A percentile compares a stretch with the other conserved stretches of the same genome.
These are phyloP conservation scores for Grifola frondosa DNA, from an alignment of 1,284 basidiomycete genomes.

Conservation along the genomic window DNA sequence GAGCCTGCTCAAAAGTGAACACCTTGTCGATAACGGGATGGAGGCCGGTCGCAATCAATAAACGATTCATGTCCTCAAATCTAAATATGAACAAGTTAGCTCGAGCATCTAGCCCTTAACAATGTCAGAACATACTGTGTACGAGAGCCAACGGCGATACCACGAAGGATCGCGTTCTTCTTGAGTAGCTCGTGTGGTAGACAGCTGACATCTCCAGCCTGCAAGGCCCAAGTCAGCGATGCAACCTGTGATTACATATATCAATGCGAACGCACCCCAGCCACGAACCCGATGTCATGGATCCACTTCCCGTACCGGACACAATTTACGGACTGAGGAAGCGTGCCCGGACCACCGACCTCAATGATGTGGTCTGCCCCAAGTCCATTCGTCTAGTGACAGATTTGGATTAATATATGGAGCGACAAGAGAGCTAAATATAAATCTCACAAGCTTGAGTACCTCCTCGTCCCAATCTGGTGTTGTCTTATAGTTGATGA, in stretches of 20 bases:
- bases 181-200: conserved; percentile 14
- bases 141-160: conserved; percentile 36
- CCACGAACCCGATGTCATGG: conserved; percentile 39
- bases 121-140: conserved; percentile 24
- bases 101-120: too few species aligned
- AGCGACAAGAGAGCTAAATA: too few species aligned
- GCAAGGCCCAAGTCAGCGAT: conserved; percentile 1
- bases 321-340: conserved; percentile 35
- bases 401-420: too few species aligned
- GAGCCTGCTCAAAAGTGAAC: conserved; percentile 38
- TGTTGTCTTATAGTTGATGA: conserved; percentile 36
- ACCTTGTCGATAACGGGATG: conserved; percentile 40
- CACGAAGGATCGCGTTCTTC: conserved; percentile 25
- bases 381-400: conserved; percentile 30
- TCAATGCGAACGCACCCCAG: conserved; percentile 12
- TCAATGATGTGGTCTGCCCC: conserved; percentile 45
- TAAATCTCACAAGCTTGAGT: conserved; percentile 12
- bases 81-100: too few species aligned
- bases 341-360: conserved; percentile 39
- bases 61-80: conserved; percentile 39
- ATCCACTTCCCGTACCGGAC: conserved; percentile 38
- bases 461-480: conserved; percentile 42
- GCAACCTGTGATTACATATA: not conserved
- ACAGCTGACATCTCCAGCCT: conserved; percentile 17
- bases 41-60: conserved; percentile 33